phyloP scores from a whole-genome alignment of 495 filamentous ascomycete species.

The Aspergillus avenaceus region DNA sequence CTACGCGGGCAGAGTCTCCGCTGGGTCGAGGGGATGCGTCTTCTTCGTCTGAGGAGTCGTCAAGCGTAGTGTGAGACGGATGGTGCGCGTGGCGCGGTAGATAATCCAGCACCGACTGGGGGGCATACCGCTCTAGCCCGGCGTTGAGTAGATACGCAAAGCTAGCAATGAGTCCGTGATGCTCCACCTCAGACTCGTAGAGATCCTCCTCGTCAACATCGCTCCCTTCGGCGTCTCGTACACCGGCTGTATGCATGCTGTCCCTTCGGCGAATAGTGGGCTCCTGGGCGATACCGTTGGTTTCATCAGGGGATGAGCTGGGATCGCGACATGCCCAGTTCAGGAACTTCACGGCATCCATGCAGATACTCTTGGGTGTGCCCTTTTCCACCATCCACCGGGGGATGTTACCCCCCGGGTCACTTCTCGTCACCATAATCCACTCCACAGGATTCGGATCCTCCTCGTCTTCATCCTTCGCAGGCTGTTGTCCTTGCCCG shows the following conservation, averaged over 20 bases:
- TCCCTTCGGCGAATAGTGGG: slow-evolving; percentile 1
- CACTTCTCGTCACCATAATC: slow-evolving; percentile 95
- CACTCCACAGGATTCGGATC: slow-evolving; percentile 76
- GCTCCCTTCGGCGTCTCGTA: slow-evolving; percentile 4
- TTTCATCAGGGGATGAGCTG: slow-evolving; percentile 15
- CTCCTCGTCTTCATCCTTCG: slow-evolving; percentile 35
- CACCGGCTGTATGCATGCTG: slow-evolving; percentile 8
- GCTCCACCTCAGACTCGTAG: slow-evolving; percentile 24
- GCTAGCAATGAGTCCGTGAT: slow-evolving; percentile 42
- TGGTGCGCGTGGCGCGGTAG: slow-evolving; percentile 32
- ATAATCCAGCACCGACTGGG: slow-evolving; percentile 47
- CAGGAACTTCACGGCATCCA: slow-evolving; percentile 80
- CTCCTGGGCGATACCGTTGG: not conserved
- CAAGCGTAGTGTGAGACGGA: slow-evolving; percentile 24
- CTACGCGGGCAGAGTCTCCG: not conserved
- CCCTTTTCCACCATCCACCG: slow-evolving; percentile 92
- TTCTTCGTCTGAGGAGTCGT: not conserved
- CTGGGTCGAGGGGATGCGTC: slow-evolving; percentile 1
- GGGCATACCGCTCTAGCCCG: slow-evolving; percentile 38
- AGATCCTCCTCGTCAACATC: slow-evolving; percentile 13
- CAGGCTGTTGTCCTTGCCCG: slow-evolving; percentile 26
- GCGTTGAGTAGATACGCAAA: slow-evolving; percentile 38
- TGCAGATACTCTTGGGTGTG: slow-evolving; percentile 77
- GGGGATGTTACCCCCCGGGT: slow-evolving; percentile 89
- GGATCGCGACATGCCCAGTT: slow-evolving; percentile 68